Evolutionary conservation across 140 eudicot species (phyloP), one percentile per base, ranked within the genome.

Genomic region (Oenanthe javanica): DNA sequence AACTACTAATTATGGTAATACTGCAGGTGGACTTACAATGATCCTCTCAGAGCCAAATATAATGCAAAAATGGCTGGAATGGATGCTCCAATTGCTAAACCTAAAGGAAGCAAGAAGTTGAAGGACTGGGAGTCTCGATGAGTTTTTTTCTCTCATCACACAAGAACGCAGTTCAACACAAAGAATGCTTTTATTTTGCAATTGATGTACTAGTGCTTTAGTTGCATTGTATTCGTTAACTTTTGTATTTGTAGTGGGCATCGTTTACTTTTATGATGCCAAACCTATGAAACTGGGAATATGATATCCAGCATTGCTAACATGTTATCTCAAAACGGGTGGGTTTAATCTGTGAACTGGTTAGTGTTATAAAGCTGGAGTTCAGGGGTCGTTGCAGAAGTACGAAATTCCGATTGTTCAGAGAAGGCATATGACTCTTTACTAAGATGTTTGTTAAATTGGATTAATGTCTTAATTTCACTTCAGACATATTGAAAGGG

Each of bases 11-110:
- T 45, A 3, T 45, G 31, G 66, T 73, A 49, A 0, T 73, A n/a
- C 55, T 90, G 81, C 89, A 94, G 98, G 45, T 94, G 98, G 97
- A 94, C 96, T 48, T 87, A 85, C 84, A 94, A 92, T 74, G 94
- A 94, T 83, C 86, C 93, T 57, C 96, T 94, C 40, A 87, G 97
- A 73, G 88, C 91, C 48, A 94, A 90, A 80, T 94, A 94, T 85
- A 90, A 92, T 80, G 85, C 93, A 4, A 90, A 94, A 85, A 94
- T 94, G 98, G 98, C 96, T 18, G 97, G 96, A 45, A 89, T 92
- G 94, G 88, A 90, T 82, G 87, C 89, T 0, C 94, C 94, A 5
- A 91, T 93, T 27, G 91, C 83, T 38, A 93, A 86, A 81, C 98
- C 98, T 21, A 91, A 88, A 81, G 96, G 96, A 19, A 88, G 89